Conservation (phyloP, 129 eudicot genomes). For the Flaveria sonorensis region DNA sequence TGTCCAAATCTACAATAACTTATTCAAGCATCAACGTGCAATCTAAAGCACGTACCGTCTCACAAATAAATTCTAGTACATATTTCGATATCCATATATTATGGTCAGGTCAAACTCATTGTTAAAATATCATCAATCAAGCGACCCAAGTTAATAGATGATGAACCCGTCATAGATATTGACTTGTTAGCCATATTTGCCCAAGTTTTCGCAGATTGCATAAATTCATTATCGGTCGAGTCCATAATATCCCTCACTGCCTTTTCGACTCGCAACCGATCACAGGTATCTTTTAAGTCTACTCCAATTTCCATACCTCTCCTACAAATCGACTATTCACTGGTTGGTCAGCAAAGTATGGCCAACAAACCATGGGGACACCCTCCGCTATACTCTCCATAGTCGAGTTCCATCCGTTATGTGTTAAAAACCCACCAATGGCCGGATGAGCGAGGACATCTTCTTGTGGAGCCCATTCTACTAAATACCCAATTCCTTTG, state of each 20-base stretch:
- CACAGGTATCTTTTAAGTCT: conserved; percentile 63
- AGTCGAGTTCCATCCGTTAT: conserved; percentile 74
- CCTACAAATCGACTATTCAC: conserved; percentile 61
- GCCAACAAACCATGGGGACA: conserved; percentile 76
- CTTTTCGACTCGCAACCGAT: conserved; percentile 40
- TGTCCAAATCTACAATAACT: too few relatives aligned
- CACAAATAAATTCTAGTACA: too few relatives aligned
- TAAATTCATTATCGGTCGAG: conserved; percentile 19
- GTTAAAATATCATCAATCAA: conserved; percentile 51
- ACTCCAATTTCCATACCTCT: conserved; percentile 60
- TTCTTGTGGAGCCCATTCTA: conserved; percentile 72
- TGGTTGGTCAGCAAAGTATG: conserved; percentile 50
- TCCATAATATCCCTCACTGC: conserved; percentile 49
- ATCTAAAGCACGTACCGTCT: too few relatives aligned
- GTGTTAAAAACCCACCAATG: conserved; percentile 60
- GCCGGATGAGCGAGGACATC: conserved; percentile 62
- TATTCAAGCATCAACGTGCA: too few relatives aligned
- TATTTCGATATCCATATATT: too few relatives aligned
- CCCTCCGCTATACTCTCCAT: conserved; percentile 57
- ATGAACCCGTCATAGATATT: conserved; percentile 48
- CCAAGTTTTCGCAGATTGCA: conserved; percentile 20
- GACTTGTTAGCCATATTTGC: conserved; percentile 32
- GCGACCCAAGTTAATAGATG: conserved; percentile 40
- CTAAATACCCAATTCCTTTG: conserved; percentile 54
- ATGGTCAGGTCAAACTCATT: conserved; percentile 21